Base-by-base conservation (phyloP, 2,329 filamentous ascomycete genomes). In the Cladosporium sp. region DNA sequence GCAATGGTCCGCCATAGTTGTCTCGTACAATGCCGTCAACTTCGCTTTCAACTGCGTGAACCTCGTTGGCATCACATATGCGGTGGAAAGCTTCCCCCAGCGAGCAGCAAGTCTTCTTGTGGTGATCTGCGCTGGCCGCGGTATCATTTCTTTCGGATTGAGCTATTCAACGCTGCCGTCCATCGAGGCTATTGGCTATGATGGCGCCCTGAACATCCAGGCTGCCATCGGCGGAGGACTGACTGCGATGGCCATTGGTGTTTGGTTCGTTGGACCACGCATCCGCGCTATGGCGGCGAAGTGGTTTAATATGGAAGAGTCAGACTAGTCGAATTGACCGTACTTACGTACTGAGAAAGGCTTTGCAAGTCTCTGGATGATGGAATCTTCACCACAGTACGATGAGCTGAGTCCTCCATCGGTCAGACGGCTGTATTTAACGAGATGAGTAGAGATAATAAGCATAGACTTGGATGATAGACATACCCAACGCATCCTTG, bases 121-220 rank as follows among this genome's bases (percentile, higher is more conserved):
- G 3, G 71, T 78, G 39, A 73, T 79, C 25, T 77, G 75, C 55
- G 75, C 76, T 6, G 70, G 76, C 60, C 66, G 75, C 1, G 76
- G 75, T 0, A 71, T 78, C 48, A 74, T 78, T 5, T 74, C 71
- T 0, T 78, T 78, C 50, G 75, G 75, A 6, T 60, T 64, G 4
- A 73, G 69, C 40, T 75, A 74, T 61, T 71, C 72, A 8, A 71
- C 70, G 13, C 64, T 60, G n/a, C 64, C 64, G 13, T 67, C 69
- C 28, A 67, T 70, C n/a, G 62, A 67, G 3, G 60, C 58, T 25
- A 51, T 58, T 53, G 69, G 69, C 1, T 70, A 70, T 15, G 64
- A 69, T 42, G 67, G 69, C 2, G 62, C 68, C 1, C 65, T 70
- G 28, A 55, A 54, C 19, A 59, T 57, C 19, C 51, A 54, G 13